A percentile compares a stretch with the other conserved stretches of the same genome.
Evolutionary conservation across 192 early-diverging fungal genomes (phyloP).

Genomic region (Mortierella alpina): DNA sequence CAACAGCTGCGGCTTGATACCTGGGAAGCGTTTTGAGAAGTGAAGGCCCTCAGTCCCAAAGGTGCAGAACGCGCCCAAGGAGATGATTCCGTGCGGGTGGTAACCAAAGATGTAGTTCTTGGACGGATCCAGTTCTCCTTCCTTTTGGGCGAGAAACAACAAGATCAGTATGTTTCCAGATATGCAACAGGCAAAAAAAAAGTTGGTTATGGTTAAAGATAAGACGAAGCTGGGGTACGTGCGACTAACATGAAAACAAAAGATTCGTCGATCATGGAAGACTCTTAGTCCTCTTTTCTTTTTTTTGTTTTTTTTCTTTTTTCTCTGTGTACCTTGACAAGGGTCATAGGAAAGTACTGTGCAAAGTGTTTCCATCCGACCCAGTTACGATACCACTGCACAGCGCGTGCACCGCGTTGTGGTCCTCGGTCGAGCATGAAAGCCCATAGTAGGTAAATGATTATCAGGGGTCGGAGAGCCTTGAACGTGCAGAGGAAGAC

Average conservation of each 20-base stretch:
- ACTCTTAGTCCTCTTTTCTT: slow-evolving; percentile 63
- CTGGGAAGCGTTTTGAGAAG: slow-evolving; percentile 79
- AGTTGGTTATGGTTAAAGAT: too few relatives aligned
- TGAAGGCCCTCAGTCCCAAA: slow-evolving; percentile 85
- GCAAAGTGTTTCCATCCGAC: slow-evolving; percentile 80
- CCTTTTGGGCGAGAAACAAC: slow-evolving; percentile 54
- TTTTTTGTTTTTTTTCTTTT: not conserved
- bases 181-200: not conserved
- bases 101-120: slow-evolving; percentile 91
- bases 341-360: slow-evolving; percentile 82
- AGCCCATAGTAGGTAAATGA: slow-evolving; percentile 79
- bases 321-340: slow-evolving; percentile 70
- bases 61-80: slow-evolving; percentile 81
- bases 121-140: slow-evolving; percentile 81
- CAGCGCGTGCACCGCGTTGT: slow-evolving; percentile 80
- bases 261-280: not conserved
- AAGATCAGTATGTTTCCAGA: slow-evolving; percentile 26
- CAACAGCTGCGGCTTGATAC: slow-evolving; percentile 80
- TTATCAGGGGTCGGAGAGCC: slow-evolving; percentile 63
- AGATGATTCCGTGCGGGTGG: slow-evolving; percentile 91
- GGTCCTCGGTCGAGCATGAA: slow-evolving; percentile 77
- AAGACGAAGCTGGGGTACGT: too few relatives aligned
- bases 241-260: too few relatives aligned
- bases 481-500: slow-evolving; percentile 65
- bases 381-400: slow-evolving; percentile 61